Conservation (phyloP, 225 moss, liverwort and hornwort species). For the Bryum argenteum region DNA sequence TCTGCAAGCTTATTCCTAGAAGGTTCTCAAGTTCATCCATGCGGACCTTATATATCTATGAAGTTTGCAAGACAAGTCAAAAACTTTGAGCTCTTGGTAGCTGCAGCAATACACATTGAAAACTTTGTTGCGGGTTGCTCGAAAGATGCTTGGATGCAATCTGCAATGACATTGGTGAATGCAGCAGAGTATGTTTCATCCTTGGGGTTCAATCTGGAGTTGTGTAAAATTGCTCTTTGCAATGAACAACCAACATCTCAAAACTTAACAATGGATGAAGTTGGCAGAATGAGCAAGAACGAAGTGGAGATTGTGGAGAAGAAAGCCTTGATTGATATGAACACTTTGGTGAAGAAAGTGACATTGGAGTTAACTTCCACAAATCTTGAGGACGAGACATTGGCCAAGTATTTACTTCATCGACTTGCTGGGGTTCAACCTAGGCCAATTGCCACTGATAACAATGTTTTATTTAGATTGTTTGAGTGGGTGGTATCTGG, state of each 20-base stretch:
- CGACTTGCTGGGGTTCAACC: not conserved
- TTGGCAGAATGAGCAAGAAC: not conserved
- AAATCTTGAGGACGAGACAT: not conserved
- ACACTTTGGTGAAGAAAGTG: not conserved
- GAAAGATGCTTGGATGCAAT: not conserved
- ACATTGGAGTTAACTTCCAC: not conserved
- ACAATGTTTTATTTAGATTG: not conserved
- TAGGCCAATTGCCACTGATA: not conserved
- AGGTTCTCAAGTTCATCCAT: not conserved
- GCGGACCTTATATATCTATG: not conserved
- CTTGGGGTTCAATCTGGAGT: not conserved
- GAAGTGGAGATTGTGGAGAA: not conserved
- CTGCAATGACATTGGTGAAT: not conserved
- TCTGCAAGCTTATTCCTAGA: not conserved
- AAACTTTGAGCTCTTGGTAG: not conserved
- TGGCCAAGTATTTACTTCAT: not conserved
- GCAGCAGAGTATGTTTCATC: not conserved
- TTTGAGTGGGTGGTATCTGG: not conserved
- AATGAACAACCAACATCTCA: not conserved
- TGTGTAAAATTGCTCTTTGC: not conserved
- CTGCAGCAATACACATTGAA: not conserved
- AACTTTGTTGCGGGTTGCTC: not conserved
- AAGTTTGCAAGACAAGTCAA: not conserved
- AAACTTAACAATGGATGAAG: not conserved
- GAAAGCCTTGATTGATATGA: not conserved